Evolutionary conservation across 2,329 filamentous ascomycete species (phyloP).

Genomic region (Coccinonectria pachysandricola): DNA sequence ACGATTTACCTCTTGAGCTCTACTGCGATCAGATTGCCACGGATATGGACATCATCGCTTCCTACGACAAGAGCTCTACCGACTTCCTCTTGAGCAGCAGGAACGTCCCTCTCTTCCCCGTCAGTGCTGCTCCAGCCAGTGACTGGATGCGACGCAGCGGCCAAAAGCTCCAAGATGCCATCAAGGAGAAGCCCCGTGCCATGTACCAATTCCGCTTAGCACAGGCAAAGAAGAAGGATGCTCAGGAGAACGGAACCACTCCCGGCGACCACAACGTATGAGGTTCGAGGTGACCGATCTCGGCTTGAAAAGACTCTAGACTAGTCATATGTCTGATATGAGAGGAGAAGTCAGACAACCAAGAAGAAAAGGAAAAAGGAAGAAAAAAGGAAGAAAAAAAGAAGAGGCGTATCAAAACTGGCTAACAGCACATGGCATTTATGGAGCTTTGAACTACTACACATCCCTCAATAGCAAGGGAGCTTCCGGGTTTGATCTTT

Average conservation of each 20-base stretch:
- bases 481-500: too few relatives aligned
- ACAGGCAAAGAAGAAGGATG: constrained; percentile 9
- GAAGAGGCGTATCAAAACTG: constrained; percentile 17
- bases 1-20: constrained; percentile 65
- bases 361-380: too few relatives aligned
- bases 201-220: constrained; percentile 25
- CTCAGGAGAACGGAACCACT: constrained; percentile 1
- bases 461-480: too few relatives aligned
- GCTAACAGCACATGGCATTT: constrained; percentile 8
- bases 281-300: too few relatives aligned
- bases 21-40: constrained; percentile 66
- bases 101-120: constrained; percentile 48
- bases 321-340: too few relatives aligned
- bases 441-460: too few relatives aligned
- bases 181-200: constrained; percentile 30
- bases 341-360: too few relatives aligned
- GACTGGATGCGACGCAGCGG: constrained; percentile 32
- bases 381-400: too few relatives aligned
- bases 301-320: too few relatives aligned
- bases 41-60: constrained; percentile 66
- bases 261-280: constrained; percentile 17
- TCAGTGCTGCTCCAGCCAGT: constrained; percentile 30
- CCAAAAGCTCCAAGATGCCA: constrained; percentile 26
- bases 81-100: constrained; percentile 23
- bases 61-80: constrained; percentile 28